Evolutionary conservation across 192 early-diverging fungal species (phyloP).

Genomic region (Backusella westeae): DNA sequence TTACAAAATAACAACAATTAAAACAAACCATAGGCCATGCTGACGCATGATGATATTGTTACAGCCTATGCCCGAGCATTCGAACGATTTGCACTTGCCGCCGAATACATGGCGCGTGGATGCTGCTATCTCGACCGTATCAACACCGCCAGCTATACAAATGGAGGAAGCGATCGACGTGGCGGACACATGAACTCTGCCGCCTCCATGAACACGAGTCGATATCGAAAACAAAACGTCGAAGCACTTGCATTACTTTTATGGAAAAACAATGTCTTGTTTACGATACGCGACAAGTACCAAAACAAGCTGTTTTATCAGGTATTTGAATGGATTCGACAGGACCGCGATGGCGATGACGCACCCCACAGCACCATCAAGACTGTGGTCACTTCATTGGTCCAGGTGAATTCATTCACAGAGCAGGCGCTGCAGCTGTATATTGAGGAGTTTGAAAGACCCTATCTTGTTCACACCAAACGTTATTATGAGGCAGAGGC

Average conservation of each 20-base stretch:
- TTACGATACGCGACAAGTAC: slow-evolving; percentile 53
- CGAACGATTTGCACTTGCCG: slow-evolving; percentile 61
- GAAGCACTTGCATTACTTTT: slow-evolving; percentile 69
- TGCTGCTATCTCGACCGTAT: slow-evolving; percentile 76
- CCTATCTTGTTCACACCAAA: slow-evolving; percentile 64
- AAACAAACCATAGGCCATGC: slow-evolving; percentile 43
- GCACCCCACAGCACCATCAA: slow-evolving; percentile 52
- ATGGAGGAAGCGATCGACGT: not conserved
- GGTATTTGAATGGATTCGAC: slow-evolving; percentile 64
- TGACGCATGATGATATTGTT: slow-evolving; percentile 66
- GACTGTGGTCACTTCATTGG: slow-evolving; percentile 56
- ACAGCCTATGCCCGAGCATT: slow-evolving; percentile 67
- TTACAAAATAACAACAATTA: not conserved
- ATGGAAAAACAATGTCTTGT: slow-evolving; percentile 69
- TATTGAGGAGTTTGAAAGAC: slow-evolving; percentile 75
- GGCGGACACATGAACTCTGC: slow-evolving; percentile 35
- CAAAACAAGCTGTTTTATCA: slow-evolving; percentile 66
- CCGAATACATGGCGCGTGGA: slow-evolving; percentile 51
- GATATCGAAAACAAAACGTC: slow-evolving; percentile 59
- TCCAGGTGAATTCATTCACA: slow-evolving; percentile 58
- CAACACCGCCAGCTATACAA: slow-evolving; percentile 37
- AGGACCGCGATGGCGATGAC: slow-evolving; percentile 66
- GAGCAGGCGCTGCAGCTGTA: slow-evolving; percentile 71
- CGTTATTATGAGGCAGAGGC: slow-evolving; percentile 73
- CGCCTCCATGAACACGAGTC: slow-evolving; percentile 32